A percentile compares a stretch with the other conserved stretches of the same genome.
These are phyloP conservation scores for Phytophthora ramorum DNA, from an alignment of 352 stramenopile genomes.

Conservation along the genomic window DNA sequence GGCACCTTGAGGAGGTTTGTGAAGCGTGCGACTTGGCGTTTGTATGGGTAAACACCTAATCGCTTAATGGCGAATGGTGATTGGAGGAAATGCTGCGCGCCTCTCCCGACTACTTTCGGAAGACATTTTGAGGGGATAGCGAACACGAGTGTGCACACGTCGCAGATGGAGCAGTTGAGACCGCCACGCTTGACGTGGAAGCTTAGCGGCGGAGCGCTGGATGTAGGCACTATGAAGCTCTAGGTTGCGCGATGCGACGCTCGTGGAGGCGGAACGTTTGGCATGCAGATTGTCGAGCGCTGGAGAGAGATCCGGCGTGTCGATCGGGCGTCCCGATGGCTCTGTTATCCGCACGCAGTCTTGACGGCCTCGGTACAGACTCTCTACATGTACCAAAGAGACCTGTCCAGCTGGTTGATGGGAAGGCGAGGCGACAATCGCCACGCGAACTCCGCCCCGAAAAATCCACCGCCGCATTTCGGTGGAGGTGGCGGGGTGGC, in stretches of 20 bases:
- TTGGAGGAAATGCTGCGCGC: slow-evolving; percentile 16
- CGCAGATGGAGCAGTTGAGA: slow-evolving; percentile 10
- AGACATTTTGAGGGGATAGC: slow-evolving; percentile 6
- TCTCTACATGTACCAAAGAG: not conserved
- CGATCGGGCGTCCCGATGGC: slow-evolving; percentile 8
- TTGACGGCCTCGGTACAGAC: not conserved
- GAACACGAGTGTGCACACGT: slow-evolving; percentile 17
- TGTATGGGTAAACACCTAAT: slow-evolving; percentile 1
- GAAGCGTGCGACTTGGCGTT: not conserved
- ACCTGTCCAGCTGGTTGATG: slow-evolving; percentile 17
- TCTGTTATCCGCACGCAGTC: not conserved
- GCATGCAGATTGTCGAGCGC: slow-evolving; percentile 11
- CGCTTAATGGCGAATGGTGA: not conserved
- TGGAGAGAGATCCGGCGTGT: slow-evolving; percentile 27
- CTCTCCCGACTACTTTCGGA: slow-evolving; percentile 22
- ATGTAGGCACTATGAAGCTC: not conserved
- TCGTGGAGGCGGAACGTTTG: not conserved
- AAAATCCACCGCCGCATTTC: slow-evolving; percentile 35
- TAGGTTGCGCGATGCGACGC: too few relatives aligned
- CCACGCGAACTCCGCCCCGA: slow-evolving; percentile 6
- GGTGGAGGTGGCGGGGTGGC: slow-evolving; percentile 5
- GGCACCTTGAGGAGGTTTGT: not conserved
- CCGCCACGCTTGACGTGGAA: not conserved
- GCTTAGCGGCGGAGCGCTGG: not conserved
- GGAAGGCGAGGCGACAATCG: slow-evolving; percentile 22